Conservation (phyloP, 148 eudicot genomes). For the Suaeda aralocaspica region DNA sequence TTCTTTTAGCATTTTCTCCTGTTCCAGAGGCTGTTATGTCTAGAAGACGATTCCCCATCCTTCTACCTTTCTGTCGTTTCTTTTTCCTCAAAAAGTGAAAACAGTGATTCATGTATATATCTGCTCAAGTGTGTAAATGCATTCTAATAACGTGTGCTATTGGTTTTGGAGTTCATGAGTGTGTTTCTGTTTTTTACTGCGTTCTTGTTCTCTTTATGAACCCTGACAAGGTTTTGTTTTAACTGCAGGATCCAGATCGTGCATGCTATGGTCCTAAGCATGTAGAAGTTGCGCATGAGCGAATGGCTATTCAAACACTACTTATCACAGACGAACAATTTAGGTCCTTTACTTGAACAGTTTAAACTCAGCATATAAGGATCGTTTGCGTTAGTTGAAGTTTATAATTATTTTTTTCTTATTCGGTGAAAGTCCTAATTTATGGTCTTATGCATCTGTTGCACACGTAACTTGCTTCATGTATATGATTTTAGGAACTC, state of each 20-base stretch:
- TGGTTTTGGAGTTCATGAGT: too few relatives aligned
- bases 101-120: too few relatives aligned
- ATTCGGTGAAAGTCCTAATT: neutral
- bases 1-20: too few relatives aligned
- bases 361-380: neutral
- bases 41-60: neutral
- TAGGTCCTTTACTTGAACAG: constrained; percentile 40
- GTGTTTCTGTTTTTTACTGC: neutral
- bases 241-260: constrained; percentile 70
- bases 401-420: neutral
- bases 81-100: neutral
- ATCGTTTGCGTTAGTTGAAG: neutral
- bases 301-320: constrained; percentile 94
- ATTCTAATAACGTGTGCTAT: too few relatives aligned
- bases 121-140: too few relatives aligned
- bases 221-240: neutral
- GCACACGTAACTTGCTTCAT: neutral
- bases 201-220: neutral
- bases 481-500: neutral
- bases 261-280: constrained; percentile 99
- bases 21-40: too few relatives aligned
- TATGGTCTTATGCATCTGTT: neutral
- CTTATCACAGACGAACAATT: constrained; percentile 90
- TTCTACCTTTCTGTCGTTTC: neutral
- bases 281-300: constrained; percentile 94